Evolutionary conservation across 495 filamentous ascomycete genomes (phyloP).

Genomic region (Penicillium steckii): DNA sequence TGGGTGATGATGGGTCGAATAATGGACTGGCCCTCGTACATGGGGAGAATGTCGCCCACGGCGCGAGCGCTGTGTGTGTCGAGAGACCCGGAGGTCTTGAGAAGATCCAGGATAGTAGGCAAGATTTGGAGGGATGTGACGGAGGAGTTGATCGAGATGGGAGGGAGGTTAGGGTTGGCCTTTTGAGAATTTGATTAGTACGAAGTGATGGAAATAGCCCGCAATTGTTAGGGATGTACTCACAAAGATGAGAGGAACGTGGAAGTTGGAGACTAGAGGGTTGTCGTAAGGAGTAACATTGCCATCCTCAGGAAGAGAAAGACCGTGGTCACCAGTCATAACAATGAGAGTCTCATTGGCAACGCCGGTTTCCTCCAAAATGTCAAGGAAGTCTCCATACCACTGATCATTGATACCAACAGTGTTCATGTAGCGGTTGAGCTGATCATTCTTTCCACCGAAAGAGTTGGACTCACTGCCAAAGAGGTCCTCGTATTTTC

Average conservation of each 20-base stretch:
- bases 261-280: constrained; percentile 48
- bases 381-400: constrained; percentile 33
- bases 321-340: constrained; percentile 45
- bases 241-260: constrained; percentile 48
- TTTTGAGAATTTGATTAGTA: neutral
- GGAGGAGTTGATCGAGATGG: constrained; percentile 40
- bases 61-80: constrained; percentile 27
- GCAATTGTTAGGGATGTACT: neutral
- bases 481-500: constrained; percentile 28
- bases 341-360: constrained; percentile 44
- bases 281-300: constrained; percentile 49
- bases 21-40: constrained; percentile 49
- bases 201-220: neutral
- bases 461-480: constrained; percentile 21
- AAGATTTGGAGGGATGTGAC: constrained; percentile 47
- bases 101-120: constrained; percentile 50
- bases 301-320: constrained; percentile 45
- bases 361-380: constrained; percentile 41
- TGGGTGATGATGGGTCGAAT: constrained; percentile 37
- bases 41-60: constrained; percentile 35
- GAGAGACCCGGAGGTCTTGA: constrained; percentile 44
- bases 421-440: constrained; percentile 44
- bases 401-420: constrained; percentile 40
- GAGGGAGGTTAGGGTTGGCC: constrained; percentile 44
- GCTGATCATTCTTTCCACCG: constrained; percentile 25